phyloP scores from a whole-genome alignment of 2,329 filamentous ascomycete genomes.

The Pseudogymnoascus sp. region DNA sequence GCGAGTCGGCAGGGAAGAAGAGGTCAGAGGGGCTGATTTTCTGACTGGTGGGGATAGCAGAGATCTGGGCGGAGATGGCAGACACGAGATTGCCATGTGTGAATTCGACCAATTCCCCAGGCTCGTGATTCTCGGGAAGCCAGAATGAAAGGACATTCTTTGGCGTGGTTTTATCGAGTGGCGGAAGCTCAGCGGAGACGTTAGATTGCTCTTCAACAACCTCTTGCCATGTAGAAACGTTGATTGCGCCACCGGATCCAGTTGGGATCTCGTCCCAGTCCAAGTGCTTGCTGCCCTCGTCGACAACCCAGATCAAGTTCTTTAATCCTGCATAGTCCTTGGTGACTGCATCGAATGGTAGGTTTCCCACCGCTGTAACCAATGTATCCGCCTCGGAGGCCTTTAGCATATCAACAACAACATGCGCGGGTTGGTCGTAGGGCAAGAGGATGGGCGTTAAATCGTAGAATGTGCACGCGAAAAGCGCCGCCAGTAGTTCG shows the following conservation, averaged over 20 bases:
- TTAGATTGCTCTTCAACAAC: conserved; percentile 61
- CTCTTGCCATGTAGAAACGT: conserved; percentile 89
- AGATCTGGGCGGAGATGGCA: conserved; percentile 70
- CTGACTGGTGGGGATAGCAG: conserved; percentile 65
- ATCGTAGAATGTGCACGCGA: conserved; percentile 78
- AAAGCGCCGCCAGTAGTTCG: conserved; percentile 73
- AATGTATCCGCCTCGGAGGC: conserved; percentile 70
- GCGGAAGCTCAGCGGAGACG: conserved; percentile 55
- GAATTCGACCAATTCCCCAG: conserved; percentile 70
- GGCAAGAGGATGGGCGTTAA: conserved; percentile 79
- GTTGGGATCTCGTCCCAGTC: conserved; percentile 88
- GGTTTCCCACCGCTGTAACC: conserved; percentile 75
- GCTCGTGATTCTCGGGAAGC: conserved; percentile 42
- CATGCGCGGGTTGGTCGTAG: conserved; percentile 63
- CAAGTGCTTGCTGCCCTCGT: conserved; percentile 82
- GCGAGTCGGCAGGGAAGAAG: conserved; percentile 74
- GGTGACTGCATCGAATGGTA: conserved; percentile 68
- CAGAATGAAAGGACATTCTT: conserved; percentile 59
- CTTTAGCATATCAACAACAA: conserved; percentile 62
- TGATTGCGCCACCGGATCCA: conserved; percentile 63
- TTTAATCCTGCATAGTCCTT: conserved; percentile 62
- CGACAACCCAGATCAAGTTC: conserved; percentile 85
- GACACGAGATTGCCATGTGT: conserved; percentile 77
- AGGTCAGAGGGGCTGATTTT: conserved; percentile 67
- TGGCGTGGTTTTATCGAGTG: conserved; percentile 44